A percentile compares a stretch with the other conserved stretches of the same genome.
Conservation (phyloP, 352 stramenopile genomes). For the Globisporangium echinulatum region DNA sequence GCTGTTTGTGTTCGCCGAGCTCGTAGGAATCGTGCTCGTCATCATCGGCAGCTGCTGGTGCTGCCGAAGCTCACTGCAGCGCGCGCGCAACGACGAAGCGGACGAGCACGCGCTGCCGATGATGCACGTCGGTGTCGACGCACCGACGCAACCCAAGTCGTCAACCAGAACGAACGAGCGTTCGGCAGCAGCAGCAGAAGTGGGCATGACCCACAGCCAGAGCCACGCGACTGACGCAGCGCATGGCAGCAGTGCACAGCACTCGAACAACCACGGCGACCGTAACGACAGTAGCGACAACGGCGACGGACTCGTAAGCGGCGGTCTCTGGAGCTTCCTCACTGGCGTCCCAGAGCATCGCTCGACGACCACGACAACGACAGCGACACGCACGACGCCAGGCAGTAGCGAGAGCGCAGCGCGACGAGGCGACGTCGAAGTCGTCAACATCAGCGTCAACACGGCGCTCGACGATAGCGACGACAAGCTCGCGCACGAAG, state of each 20-base stretch:
- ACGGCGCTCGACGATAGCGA: slow-evolving; percentile 1
- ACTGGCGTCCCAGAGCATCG: not conserved
- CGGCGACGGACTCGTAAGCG: not conserved
- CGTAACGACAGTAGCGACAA: not conserved
- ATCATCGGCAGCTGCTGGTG: slow-evolving; percentile 5
- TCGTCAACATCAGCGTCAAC: slow-evolving; percentile 8
- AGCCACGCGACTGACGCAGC: not conserved
- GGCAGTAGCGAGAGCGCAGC: not conserved
- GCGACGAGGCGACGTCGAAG: not conserved
- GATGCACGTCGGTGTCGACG: not conserved
- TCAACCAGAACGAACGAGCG: not conserved
- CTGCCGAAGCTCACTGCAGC: slow-evolving; percentile 1
- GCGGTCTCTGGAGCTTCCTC: slow-evolving; percentile 4
- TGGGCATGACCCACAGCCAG: not conserved
- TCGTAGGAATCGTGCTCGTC: not conserved
- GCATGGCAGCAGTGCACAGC: too few relatives aligned
- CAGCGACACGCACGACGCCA: not conserved
- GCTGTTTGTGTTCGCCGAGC: slow-evolving; percentile 5
- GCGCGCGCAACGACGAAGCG: not conserved
- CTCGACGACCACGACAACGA: not conserved
- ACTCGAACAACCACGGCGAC: not conserved
- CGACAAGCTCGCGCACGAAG: not conserved
- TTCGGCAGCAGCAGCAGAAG: not conserved
- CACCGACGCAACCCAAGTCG: not conserved
- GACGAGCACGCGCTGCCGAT: not conserved